Evolutionary conservation across 75 land plant genomes (phyloP), one percentile per base, ranked within the genome.

Genomic region (Isoetes taiwanensis): DNA sequence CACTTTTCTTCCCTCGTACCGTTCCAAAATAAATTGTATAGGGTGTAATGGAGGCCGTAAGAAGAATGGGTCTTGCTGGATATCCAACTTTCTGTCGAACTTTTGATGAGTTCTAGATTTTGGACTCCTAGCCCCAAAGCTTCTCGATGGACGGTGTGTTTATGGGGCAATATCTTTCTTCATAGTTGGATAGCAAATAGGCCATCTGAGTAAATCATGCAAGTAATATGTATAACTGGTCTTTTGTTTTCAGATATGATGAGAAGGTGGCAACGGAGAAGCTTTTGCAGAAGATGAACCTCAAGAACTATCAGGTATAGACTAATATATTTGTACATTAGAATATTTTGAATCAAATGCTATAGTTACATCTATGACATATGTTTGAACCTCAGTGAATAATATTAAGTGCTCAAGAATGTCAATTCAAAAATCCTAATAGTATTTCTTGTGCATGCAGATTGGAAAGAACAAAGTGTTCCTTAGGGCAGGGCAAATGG

Each of bases 301-400:
- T 94, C 41, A 43, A 68, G 43, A 94, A 88, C 30, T 94, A 81
- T 74, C 96, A 94, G 95, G 99, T 94, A 76, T n/a, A n/a, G n/a
- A n/a, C n/a, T n/a, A n/a, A n/a, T n/a, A n/a, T n/a, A n/a, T n/a
- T n/a, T n/a, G n/a, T n/a, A n/a, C n/a, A n/a, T n/a, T n/a, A n/a
- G n/a, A n/a, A n/a, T n/a, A n/a, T n/a, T n/a, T n/a, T n/a, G n/a
- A n/a, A n/a, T n/a, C n/a, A n/a, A n/a, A n/a, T n/a, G n/a, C n/a
- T n/a, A n/a, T n/a, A n/a, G n/a, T n/a, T n/a, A n/a, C n/a, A n/a
- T n/a, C n/a, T n/a, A n/a, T n/a, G n/a, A n/a, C n/a, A n/a, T n/a
- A n/a, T n/a, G n/a, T n/a, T n/a, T n/a, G n/a, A n/a, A n/a, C n/a
- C n/a, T n/a, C n/a, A n/a, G n/a, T n/a, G n/a, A n/a, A n/a, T n/a